Base-by-base conservation (phyloP, 2,329 filamentous ascomycete genomes). In the Penicillium psychrosexuale region DNA sequence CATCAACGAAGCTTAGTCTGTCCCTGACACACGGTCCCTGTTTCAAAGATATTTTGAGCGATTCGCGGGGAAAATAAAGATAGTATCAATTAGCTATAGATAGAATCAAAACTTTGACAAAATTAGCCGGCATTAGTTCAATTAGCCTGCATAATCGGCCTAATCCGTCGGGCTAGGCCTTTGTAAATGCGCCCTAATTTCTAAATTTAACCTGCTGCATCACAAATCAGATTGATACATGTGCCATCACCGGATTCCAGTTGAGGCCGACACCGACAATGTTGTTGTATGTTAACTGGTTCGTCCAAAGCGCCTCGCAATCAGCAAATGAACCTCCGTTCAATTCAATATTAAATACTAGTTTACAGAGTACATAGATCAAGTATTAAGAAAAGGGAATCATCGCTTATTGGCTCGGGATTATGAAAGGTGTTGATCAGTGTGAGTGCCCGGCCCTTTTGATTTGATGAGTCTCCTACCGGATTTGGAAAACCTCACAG, bases 61-160 rank as follows among this genome's bases (percentile, higher is more conserved):
- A 42, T 42, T 42, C 34, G 43, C 33, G 33, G 27, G 38, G 17
- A 57, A 36, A 30, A 46, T 51, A 59, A 63, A 63, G 57, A 63
- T 63, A 63, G 61, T 55, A 60, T 46, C 49, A 61, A 59, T 58
- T 51, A 50, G 53, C 61, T 59, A 63, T 65, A 59, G 56, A 62
- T 64, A 65, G 61, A 62, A 54, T 31, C 33, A 44, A 56, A 64
- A 59, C 19, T 19, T 19, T 19, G 47, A 57, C 58, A 57, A 58
- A 62, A 62, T 64, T 65, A 65, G 55, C 54, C 46, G 27, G 11
- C 27, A 50, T 54, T 50, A 50, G 45, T 43, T 42, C 42, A 51
- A 55, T 59, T 48, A 40, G 7, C 37, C 36, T 48, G 51, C 51
- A 48, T 53, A 7, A 24, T 12, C 33, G 39, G 22, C 4, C 27